Evolutionary conservation across 1,284 basidiomycete genomes (phyloP).

Genomic region (Rhodofomes roseus): DNA sequence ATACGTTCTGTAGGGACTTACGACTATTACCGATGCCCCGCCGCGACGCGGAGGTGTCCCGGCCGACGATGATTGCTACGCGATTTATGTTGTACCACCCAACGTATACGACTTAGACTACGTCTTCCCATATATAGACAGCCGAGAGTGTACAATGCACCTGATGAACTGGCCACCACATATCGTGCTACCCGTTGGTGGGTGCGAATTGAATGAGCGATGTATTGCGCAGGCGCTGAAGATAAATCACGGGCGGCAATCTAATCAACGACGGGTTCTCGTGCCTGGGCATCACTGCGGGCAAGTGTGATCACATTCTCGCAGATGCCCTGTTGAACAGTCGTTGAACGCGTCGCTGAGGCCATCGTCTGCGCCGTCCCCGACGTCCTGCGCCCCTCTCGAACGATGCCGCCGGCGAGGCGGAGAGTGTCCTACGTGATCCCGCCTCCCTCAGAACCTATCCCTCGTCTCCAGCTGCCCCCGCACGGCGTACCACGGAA

Average conservation of each 20-base stretch:
- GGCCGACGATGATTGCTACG: no score
- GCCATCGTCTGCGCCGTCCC: background rate
- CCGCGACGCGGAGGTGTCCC: no score
- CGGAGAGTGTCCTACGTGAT: slow-evolving; percentile 85
- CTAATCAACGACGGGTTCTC: background rate
- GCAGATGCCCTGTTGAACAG: background rate
- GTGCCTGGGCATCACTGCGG: background rate
- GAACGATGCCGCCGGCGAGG: slow-evolving; percentile 34
- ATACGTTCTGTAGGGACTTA: background rate
- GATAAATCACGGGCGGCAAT: background rate
- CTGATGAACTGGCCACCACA: no score
- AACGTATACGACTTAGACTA: no score
- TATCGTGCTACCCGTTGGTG: no score
- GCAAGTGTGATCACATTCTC: background rate
- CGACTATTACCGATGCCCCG: no score
- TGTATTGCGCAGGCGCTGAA: background rate
- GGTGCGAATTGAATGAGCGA: background rate
- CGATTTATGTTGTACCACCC: no score
- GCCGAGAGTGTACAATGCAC: no score
- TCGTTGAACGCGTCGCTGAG: background rate
- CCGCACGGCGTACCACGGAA: slow-evolving; percentile 54
- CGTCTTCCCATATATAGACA: no score
- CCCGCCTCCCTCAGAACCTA: slow-evolving; percentile 61
- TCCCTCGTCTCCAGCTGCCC: slow-evolving; percentile 72
- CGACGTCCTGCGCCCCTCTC: slow-evolving; percentile 2